Conservation (phyloP, 768 basidiomycete genomes). For the Leucocoprinus birnbaumii region DNA sequence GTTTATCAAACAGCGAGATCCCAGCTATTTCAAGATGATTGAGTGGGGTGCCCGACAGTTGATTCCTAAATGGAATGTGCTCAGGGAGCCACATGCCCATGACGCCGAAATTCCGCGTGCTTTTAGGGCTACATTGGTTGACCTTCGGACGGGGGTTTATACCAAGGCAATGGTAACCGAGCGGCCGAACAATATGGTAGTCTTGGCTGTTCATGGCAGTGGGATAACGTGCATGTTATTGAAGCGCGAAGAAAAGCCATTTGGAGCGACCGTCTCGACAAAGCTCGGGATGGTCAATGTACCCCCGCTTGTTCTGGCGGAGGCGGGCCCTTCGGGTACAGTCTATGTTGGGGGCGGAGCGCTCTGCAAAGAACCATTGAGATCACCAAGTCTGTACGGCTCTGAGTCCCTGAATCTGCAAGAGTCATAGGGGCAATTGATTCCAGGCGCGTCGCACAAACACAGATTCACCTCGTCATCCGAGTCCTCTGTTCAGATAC, state of each 20-base stretch:
- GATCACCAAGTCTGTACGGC: no score
- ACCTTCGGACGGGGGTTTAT: conserved; percentile 6
- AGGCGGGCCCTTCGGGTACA: conserved; percentile 1
- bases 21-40: not conserved
- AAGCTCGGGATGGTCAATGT: conserved; percentile 20
- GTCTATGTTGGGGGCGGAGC: not conserved
- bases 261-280: not conserved
- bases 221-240: conserved; percentile 22
- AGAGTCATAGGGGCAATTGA: no score
- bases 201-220: conserved; percentile 17
- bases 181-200: conserved; percentile 11
- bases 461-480: no score
- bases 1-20: conserved; percentile 12
- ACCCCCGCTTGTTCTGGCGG: conserved; percentile 18
- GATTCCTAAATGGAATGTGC: conserved; percentile 6
- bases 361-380: no score
- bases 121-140: conserved; percentile 6
- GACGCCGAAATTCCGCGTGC: not conserved
- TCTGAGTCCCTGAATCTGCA: no score
- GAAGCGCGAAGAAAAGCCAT: conserved; percentile 11
- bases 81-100: not conserved
- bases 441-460: no score
- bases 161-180: conserved; percentile 8
- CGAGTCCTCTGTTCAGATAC: no score
- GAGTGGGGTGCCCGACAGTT: conserved; percentile 14